Evolutionary conservation across 2,329 filamentous ascomycete genomes (phyloP), one percentile per base, ranked within the genome.

Genomic region (Neonectria ditissima): DNA sequence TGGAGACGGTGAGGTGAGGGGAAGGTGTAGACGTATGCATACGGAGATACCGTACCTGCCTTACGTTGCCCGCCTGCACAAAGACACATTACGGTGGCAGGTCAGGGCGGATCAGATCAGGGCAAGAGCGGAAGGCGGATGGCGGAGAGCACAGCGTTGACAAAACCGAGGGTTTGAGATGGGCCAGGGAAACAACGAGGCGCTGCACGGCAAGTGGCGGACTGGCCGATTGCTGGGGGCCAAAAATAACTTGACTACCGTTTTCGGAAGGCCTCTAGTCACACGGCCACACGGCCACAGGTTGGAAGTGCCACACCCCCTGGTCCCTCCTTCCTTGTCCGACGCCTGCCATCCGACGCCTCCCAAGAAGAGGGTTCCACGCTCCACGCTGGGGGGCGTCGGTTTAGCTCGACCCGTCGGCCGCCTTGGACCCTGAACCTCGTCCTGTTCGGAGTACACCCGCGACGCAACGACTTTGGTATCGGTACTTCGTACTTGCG

Each of bases 191-290:
- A 37, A 50, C 41, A 28, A 47, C 16, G 39, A 22, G 39, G 48
- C 18, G 57, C 55, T 14, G 34, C 34, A 10, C 9, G 59, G 47
- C 56, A 58, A 65, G 34, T 54, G 51, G 65, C 67, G 67, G 67
- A 51, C 60, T 59, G 57, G 55, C 67, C 67, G 67, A 67, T 51
- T 60, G 59, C 61, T 59, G 56, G 58, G 57, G 55, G 57, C 70
- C 71, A 73, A 73, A 72, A 73, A 73, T 73, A 73, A 57, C 60
- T 50, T 54, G 60, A n/a, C 32, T 63, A 50, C 43, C 39, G 32
- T 20, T 63, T 57, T 39, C 26, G 71, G 62, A 59, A 52, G 51
- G 58, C 56, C 62, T 60, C 62, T 63, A 61, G 61, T 53, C 50
- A 55, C 63, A 71, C 59, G 59, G 69, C 69, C 69, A 71, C 65